Percentiles rank a stretch among this genome's conserved stretches.
These are phyloP conservation scores for Sclerotinia borealis DNA, from an alignment of 2,329 filamentous ascomycete species.

Conservation along the genomic window DNA sequence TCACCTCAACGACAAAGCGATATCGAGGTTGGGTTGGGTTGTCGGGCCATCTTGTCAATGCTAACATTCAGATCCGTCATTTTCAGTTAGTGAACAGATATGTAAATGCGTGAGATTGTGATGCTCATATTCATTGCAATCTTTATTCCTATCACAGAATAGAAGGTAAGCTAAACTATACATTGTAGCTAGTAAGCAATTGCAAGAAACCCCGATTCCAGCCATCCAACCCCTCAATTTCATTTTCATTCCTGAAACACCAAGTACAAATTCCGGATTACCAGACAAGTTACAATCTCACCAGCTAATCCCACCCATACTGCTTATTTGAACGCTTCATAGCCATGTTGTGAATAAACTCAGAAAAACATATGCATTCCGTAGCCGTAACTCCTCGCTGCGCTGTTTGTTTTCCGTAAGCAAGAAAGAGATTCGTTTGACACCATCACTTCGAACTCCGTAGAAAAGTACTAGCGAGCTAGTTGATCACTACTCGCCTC, in stretches of 20 bases:
- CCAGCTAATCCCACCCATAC: neutral
- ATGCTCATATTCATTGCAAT: neutral
- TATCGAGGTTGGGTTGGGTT: no score
- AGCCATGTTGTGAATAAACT: neutral
- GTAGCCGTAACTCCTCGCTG: constrained; percentile 5
- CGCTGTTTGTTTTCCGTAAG: neutral
- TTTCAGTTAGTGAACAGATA: neutral
- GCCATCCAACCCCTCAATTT: neutral
- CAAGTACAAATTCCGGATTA: neutral
- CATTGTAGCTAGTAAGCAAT: neutral
- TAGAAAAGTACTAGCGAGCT: neutral
- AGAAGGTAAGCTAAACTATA: neutral
- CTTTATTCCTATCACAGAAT: neutral
- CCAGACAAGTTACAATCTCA: neutral
- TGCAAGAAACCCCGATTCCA: neutral
- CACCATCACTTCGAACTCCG: no score
- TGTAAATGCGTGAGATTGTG: neutral
- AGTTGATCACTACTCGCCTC: constrained; percentile 40
- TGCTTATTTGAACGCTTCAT: neutral
- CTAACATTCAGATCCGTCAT: neutral
- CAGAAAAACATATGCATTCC: neutral
- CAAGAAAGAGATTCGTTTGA: neutral
- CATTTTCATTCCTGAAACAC: neutral
- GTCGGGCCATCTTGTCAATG: no score
- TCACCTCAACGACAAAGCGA: no score